Evolutionary conservation across 768 basidiomycete genomes (phyloP).

Genomic region (Porphyrellus cyaneotinctus): DNA sequence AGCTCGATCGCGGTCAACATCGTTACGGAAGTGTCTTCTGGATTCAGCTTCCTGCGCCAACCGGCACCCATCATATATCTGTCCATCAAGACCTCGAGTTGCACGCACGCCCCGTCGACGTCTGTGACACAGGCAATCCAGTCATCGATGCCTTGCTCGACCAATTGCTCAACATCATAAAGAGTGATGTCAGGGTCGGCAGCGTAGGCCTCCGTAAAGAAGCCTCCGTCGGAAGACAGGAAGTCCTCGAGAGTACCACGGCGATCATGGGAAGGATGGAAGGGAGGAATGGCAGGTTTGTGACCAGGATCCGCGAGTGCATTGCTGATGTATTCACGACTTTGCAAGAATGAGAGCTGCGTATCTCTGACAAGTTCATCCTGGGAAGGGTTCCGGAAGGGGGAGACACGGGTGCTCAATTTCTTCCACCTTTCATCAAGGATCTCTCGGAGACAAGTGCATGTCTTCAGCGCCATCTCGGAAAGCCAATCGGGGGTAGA

Average conservation of each 20-base stretch:
- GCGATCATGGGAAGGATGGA: background rate
- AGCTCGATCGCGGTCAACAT: slow-evolving; percentile 35
- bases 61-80: slow-evolving; percentile 23
- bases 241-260: slow-evolving; percentile 13
- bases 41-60: slow-evolving; percentile 13
- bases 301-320: background rate
- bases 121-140: too few species aligned
- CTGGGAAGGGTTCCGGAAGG: background rate
- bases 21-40: slow-evolving; percentile 38
- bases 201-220: too few species aligned
- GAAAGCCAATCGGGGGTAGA: background rate
- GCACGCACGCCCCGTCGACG: too few species aligned
- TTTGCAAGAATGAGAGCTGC: background rate
- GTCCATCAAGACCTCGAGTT: slow-evolving; percentile 15
- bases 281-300: background rate
- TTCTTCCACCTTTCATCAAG: background rate
- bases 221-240: slow-evolving; percentile 3
- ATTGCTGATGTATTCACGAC: background rate
- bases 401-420: background rate
- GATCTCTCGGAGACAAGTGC: background rate
- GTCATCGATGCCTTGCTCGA: too few species aligned
- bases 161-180: too few species aligned
- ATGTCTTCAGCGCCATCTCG: background rate
- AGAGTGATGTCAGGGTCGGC: too few species aligned
- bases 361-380: background rate